Percentiles rank a stretch among this genome's conserved stretches.
phyloP scores from a whole-genome alignment of 2,329 filamentous ascomycete species.

The Pestalotiopsis fici region DNA sequence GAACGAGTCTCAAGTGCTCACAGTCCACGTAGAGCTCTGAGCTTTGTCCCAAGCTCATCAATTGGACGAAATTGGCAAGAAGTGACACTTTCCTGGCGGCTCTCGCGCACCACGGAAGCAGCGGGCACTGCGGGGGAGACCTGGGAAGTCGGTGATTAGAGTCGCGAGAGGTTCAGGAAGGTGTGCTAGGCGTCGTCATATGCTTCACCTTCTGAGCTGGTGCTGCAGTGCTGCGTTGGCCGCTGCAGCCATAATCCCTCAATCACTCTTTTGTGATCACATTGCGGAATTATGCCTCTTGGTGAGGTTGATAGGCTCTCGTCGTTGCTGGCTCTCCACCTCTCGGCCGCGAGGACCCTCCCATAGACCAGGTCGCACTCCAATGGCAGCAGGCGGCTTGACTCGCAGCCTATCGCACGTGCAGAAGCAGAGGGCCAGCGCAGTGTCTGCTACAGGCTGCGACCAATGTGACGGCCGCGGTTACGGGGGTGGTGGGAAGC shows the following conservation, averaged over 20 bases:
- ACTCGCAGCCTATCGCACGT: constrained; percentile 38
- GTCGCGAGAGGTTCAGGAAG: constrained; percentile 6
- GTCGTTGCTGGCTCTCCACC: constrained; percentile 34
- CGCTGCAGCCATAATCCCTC: constrained; percentile 44
- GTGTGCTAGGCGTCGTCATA: constrained; percentile 4
- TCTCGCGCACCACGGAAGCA: neutral
- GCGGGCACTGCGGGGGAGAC: neutral
- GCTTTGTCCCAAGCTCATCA: neutral
- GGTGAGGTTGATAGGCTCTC: constrained; percentile 44
- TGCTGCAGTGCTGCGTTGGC: constrained; percentile 40
- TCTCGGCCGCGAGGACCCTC: constrained; percentile 28
- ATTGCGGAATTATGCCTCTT: constrained; percentile 29
- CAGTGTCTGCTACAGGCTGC: constrained; percentile 37
- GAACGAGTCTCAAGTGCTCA: neutral
- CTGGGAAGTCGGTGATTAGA: neutral
- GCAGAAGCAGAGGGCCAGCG: constrained; percentile 44
- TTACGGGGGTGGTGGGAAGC: neutral
- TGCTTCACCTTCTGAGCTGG: constrained; percentile 12
- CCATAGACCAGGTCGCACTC: constrained; percentile 40
- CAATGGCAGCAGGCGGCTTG: constrained; percentile 33
- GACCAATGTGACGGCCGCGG: constrained; percentile 45
- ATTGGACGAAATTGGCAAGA: neutral
- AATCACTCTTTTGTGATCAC: constrained; percentile 22
- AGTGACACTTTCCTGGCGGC: constrained; percentile 4
- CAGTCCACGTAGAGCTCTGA: neutral